Conservation (phyloP, 2,329 filamentous ascomycete species). For the Aaosphaeria pasadenensis region DNA sequence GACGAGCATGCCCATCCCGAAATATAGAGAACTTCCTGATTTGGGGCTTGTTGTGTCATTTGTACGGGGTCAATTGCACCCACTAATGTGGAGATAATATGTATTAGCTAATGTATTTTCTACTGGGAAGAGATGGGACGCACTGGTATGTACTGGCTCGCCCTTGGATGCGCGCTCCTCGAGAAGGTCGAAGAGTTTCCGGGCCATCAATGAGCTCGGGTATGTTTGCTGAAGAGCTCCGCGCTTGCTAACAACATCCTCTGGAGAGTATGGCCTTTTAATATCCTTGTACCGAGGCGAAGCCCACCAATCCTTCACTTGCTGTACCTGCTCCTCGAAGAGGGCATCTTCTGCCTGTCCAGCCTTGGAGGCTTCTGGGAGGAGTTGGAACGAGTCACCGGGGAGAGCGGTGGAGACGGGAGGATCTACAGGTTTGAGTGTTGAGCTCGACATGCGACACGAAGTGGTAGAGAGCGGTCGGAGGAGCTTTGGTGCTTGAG, state of each 20-base stretch:
- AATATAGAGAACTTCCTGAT: conserved; percentile 94
- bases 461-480: conserved; percentile 42
- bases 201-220: conserved; percentile 89
- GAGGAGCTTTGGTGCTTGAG: conserved; percentile 25
- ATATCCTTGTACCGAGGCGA: conserved; percentile 83
- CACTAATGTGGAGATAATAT: conserved; percentile 55
- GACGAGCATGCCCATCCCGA: conserved; percentile 98
- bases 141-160: conserved; percentile 90
- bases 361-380: conserved; percentile 73
- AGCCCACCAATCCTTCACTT: conserved; percentile 89
- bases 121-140: conserved; percentile 32
- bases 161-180: conserved; percentile 73
- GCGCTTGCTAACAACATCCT: conserved; percentile 89
- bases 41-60: conserved; percentile 96
- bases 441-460: conserved; percentile 52
- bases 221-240: conserved; percentile 85
- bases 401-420: conserved; percentile 61
- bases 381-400: conserved; percentile 80
- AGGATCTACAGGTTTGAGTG: conserved; percentile 55
- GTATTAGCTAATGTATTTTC: conserved; percentile 28
- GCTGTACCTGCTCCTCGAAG: conserved; percentile 77
- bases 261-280: conserved; percentile 84
- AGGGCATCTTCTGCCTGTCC: conserved; percentile 80
- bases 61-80: conserved; percentile 98
- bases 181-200: conserved; percentile 89